A percentile compares a stretch with the other conserved stretches of the same genome.
These are phyloP conservation scores for Agaricus blazei DNA, from an alignment of 768 basidiomycete genomes.

Conservation along the genomic window DNA sequence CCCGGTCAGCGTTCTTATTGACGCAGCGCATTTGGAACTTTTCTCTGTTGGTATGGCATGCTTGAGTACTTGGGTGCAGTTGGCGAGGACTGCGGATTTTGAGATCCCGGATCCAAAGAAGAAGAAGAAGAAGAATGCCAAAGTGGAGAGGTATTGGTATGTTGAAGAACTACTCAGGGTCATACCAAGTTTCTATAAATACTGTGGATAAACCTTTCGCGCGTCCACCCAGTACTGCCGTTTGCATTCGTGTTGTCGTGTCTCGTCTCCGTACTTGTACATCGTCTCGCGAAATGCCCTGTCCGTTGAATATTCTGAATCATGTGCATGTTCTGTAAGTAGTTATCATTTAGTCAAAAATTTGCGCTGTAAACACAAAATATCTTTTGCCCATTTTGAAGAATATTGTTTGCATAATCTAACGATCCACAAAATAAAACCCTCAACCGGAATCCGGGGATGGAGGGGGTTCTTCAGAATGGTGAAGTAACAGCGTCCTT, in stretches of 20 bases:
- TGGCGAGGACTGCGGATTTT: constrained; percentile 32
- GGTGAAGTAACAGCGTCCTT: background rate
- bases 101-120: constrained; percentile 22
- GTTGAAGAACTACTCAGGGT: constrained; percentile 33
- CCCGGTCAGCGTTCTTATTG: constrained; percentile 54
- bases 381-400: too few species aligned
- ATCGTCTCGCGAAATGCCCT: background rate
- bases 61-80: constrained; percentile 65
- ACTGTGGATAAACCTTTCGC: background rate
- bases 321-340: too few species aligned
- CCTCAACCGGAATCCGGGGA: background rate
- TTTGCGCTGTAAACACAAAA: too few species aligned
- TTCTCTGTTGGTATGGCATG: constrained; percentile 54
- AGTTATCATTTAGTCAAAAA: too few species aligned
- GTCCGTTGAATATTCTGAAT: too few species aligned
- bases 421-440: background rate
- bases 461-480: background rate
- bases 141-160: constrained; percentile 38
- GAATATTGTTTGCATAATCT: background rate
- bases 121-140: constrained; percentile 32
- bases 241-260: background rate
- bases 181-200: constrained; percentile 34
- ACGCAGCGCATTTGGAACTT: constrained; percentile 34
- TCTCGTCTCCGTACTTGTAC: too few species aligned
- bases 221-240: constrained; percentile 7